Evolutionary conservation across 2,329 filamentous ascomycete species (phyloP).

Genomic region (Penicillium sp.): DNA sequence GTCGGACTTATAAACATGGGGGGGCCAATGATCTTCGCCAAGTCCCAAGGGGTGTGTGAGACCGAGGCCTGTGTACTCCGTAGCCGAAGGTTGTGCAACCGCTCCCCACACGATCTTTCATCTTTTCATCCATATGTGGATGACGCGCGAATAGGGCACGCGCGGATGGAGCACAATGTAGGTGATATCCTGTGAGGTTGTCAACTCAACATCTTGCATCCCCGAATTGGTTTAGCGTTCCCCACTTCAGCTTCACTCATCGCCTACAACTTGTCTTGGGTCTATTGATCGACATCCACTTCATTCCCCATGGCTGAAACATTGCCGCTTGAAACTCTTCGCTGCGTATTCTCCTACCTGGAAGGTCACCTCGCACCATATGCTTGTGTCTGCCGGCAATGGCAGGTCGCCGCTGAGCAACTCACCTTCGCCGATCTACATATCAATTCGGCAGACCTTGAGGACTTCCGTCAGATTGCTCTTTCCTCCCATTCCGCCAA

Average conservation of each 20-base stretch:
- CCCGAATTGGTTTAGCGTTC: constrained; percentile 12
- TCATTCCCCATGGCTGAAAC: neutral
- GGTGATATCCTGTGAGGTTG: neutral
- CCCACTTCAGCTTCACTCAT: too few species aligned
- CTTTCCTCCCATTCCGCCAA: neutral
- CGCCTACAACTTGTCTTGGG: neutral
- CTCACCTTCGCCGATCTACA: neutral
- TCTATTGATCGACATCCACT: neutral
- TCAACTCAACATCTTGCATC: constrained; percentile 16
- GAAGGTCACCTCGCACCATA: neutral
- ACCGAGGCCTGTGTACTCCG: neutral
- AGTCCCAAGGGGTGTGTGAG: neutral
- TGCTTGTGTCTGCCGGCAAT: neutral
- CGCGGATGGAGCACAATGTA: too few species aligned
- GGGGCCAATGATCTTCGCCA: neutral
- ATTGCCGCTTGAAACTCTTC: neutral
- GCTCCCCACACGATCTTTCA: neutral
- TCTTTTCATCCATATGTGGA: neutral
- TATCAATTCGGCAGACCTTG: neutral
- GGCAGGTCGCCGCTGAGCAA: neutral
- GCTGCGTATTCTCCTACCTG: neutral
- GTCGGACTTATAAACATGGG: neutral
- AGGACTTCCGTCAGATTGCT: neutral
- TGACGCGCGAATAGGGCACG: neutral
- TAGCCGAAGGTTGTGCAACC: neutral